Conservation (phyloP, 129 eudicot species). For the Helianthus annuus region HanXRQr2.0-SUNRISE NC_035440.2:50729567-50730066, state of each 20-base stretch:
- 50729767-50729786: conserved; percentile 11
- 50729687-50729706: not conserved
- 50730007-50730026: no score
- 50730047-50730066: no score
- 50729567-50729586: conserved; percentile 73
- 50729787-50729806: not conserved
- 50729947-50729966: no score
- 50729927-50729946: no score
- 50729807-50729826: conserved; percentile 1
- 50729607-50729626: conserved; percentile 20
- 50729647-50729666: conserved; percentile 28
- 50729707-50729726: not conserved
- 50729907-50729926: no score
- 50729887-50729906: no score
- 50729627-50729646: conserved; percentile 28
- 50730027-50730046: no score
- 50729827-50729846: conserved; percentile 9
- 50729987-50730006: no score
- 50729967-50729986: no score
- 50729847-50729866: not conserved
- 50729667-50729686: conserved; percentile 1
- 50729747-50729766: not conserved
- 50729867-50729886: conserved; percentile 1
- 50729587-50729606: conserved; percentile 28
- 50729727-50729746: not conserved